These are phyloP conservation scores for Pseudevernia furfuracea DNA, from an alignment of 495 filamentous ascomycete species.

Conservation along the genomic window DNA sequence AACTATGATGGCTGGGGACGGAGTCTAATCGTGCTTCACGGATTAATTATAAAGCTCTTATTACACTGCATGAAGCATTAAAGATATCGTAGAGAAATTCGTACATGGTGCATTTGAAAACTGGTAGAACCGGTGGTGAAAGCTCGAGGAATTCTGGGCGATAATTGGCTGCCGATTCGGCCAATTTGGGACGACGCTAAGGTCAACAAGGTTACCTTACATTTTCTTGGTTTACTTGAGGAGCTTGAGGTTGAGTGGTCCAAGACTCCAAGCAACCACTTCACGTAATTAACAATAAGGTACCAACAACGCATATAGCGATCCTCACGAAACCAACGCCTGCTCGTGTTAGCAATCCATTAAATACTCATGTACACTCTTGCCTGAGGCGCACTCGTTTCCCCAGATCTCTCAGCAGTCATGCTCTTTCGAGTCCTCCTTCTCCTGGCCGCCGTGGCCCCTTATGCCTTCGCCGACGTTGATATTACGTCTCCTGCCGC, in stretches of 20 bases:
- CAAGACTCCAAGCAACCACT: not conserved
- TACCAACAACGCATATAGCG: constrained; percentile 7
- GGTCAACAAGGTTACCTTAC: not conserved
- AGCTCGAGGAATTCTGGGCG: no score
- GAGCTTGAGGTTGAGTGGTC: no score
- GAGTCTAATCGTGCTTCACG: not conserved
- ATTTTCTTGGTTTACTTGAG: not conserved
- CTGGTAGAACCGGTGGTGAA: not conserved
- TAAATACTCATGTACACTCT: not conserved
- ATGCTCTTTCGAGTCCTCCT: constrained; percentile 34
- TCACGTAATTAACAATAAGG: not conserved
- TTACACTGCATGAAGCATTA: not conserved
- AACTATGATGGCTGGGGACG: not conserved
- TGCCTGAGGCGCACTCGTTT: constrained; percentile 13
- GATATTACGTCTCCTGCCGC: constrained; percentile 47
- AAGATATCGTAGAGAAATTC: not conserved
- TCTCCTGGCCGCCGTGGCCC: constrained; percentile 37
- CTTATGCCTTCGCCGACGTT: constrained; percentile 48
- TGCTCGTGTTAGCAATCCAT: not conserved
- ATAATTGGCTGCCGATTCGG: not conserved
- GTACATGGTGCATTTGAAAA: not conserved
- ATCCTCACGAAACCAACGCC: constrained; percentile 13
- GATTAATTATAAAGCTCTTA: not conserved
- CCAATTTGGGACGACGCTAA: not conserved
- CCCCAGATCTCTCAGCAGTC: not conserved